A percentile compares a stretch with the other conserved stretches of the same genome.
phyloP scores from a whole-genome alignment of 2,329 filamentous ascomycete genomes.

The Neofusicoccum parvum region DNA sequence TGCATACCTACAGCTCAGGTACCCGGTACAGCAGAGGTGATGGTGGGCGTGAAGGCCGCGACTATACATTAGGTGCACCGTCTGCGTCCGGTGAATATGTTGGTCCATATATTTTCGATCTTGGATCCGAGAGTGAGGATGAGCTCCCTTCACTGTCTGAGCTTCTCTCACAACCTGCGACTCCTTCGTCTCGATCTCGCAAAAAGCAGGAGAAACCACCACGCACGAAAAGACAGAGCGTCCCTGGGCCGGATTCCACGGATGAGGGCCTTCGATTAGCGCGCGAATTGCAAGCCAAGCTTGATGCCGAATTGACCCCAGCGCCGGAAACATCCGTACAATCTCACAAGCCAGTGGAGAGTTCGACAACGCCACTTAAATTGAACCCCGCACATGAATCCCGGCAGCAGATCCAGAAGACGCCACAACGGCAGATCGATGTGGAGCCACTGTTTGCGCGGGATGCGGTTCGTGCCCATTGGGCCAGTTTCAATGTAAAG shows the following conservation, averaged over 20 bases:
- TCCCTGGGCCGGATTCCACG: background rate
- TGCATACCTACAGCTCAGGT: no score
- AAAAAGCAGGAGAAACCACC: background rate
- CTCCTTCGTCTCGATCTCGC: background rate
- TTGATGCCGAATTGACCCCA: background rate
- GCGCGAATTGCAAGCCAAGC: background rate
- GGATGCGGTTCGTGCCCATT: constrained; percentile 7
- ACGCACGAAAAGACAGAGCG: no score
- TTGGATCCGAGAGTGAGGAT: constrained; percentile 6
- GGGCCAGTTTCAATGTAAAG: background rate
- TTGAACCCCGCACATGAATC: background rate
- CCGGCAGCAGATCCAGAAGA: background rate
- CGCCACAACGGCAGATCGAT: background rate
- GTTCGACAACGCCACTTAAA: background rate
- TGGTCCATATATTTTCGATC: background rate
- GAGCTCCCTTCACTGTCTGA: background rate
- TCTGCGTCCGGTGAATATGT: no score
- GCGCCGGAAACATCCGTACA: background rate
- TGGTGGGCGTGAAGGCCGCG: background rate
- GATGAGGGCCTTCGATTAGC: background rate
- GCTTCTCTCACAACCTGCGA: background rate
- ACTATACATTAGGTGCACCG: background rate
- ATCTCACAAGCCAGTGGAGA: background rate
- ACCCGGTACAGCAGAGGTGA: no score
- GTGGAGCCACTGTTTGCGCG: background rate